Conservation (phyloP, 2,329 filamentous ascomycete genomes). For the Fusarium sp. region DNA sequence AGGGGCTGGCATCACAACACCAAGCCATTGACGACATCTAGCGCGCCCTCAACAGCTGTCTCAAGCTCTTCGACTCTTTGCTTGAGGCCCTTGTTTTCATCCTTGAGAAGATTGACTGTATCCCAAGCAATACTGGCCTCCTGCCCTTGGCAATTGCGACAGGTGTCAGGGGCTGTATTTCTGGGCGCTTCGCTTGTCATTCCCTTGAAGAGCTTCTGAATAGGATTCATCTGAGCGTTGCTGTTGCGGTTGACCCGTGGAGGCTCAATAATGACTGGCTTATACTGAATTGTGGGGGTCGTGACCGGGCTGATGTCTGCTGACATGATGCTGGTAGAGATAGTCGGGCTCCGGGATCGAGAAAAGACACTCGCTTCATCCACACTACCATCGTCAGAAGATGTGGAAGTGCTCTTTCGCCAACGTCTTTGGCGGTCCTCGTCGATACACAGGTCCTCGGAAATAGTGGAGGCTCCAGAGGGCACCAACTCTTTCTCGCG, state of each 20-base stretch:
- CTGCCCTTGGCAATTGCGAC: constrained; percentile 68
- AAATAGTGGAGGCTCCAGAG: constrained; percentile 57
- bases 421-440: constrained; percentile 59
- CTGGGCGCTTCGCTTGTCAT: constrained; percentile 51
- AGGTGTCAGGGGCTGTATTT: constrained; percentile 48
- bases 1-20: constrained; percentile 48
- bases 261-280: constrained; percentile 40
- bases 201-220: constrained; percentile 58
- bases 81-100: constrained; percentile 73
- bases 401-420: constrained; percentile 58
- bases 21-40: constrained; percentile 70
- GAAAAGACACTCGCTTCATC: constrained; percentile 71
- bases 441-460: constrained; percentile 66
- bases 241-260: constrained; percentile 47
- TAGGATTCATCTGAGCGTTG: constrained; percentile 48
- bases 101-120: constrained; percentile 69
- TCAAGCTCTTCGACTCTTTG: constrained; percentile 69
- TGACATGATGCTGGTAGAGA: constrained; percentile 53
- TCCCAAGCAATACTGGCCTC: constrained; percentile 73
- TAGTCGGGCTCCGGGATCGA: constrained; percentile 67
- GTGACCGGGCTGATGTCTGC: constrained; percentile 43
- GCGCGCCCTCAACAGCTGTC: constrained; percentile 68
- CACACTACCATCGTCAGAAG: constrained; percentile 63
- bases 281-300: constrained; percentile 35
- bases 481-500: constrained; percentile 43